Base-by-base conservation (phyloP, 768 basidiomycete genomes). In the Hericium rajendrae region DNA sequence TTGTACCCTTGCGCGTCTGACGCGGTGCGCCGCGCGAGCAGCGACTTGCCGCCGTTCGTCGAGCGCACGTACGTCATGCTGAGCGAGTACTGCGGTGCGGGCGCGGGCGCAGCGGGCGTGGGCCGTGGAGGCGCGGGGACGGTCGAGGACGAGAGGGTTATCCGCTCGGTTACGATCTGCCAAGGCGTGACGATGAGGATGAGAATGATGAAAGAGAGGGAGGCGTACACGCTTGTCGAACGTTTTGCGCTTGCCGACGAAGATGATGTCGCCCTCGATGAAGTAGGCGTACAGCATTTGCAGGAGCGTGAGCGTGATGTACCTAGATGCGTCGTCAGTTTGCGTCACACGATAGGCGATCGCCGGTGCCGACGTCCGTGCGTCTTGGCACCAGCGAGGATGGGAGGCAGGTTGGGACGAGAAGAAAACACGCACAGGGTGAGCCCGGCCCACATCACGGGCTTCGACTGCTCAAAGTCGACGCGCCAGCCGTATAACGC, bases 401-500 rank as follows among this genome's bases (percentile, higher is more conserved):
- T n/a, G n/a, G n/a, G n/a, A n/a, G n/a, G n/a, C n/a, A n/a, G n/a
- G n/a, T n/a, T n/a, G n/a, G n/a, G n/a, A n/a, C n/a, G n/a, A 53
- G 48, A 32, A 8, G 9, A 32, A 32, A 2, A 32, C 32, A 80
- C 90, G 67, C 71, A 89, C 91, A 84, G 58, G 56, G 85, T 80
- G 64, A 97, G 79, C 2, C 92, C 93, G 9, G 78, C 76, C 78
- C 84, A 86, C 18, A 95, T 82, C 37, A 81, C 82, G 11, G 82
- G 79, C 72, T 97, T 95, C 59, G 88, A 83, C 69, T 85, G 80
- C 70, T 95, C 90, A 69, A 95, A 98, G n/a, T 89, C 87, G 48
- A 86, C 74, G 65, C 87, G 85, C 71, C 85, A 92, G 38, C 91
- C 90, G 65, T 95, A 95, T 46, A 91, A 75, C 38, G 86, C 87